Evolutionary conservation across 768 basidiomycete genomes (phyloP).

Genomic region (Boletus vermiculosoides): DNA sequence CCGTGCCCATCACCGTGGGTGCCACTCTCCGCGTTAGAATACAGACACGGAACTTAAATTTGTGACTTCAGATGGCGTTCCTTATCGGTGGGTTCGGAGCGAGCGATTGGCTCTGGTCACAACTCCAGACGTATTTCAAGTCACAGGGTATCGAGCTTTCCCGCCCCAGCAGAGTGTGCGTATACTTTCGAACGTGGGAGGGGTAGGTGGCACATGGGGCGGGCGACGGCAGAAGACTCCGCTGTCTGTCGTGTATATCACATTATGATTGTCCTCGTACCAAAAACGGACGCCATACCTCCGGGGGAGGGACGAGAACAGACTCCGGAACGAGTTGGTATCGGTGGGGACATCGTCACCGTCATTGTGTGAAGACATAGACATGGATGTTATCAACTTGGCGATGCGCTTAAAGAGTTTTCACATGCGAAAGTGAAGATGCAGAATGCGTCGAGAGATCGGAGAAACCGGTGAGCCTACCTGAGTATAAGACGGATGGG

Average conservation of each 20-base stretch:
- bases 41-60: neutral
- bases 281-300: conserved; percentile 5
- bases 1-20: conserved; percentile 31
- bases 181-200: conserved; percentile 18
- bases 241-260: neutral
- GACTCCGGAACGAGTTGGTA: neutral
- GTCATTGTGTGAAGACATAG: neutral
- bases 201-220: neutral
- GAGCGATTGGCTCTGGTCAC: conserved; percentile 43
- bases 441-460: conserved; percentile 1
- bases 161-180: conserved; percentile 48
- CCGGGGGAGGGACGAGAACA: neutral
- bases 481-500: conserved; percentile 9
- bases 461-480: neutral
- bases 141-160: conserved; percentile 39
- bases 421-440: conserved; percentile 15
- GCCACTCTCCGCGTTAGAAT: neutral
- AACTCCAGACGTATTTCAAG: conserved; percentile 37
- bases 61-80: conserved; percentile 28
- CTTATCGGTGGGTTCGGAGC: conserved; percentile 53
- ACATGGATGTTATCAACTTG: conserved; percentile 9
- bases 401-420: conserved; percentile 8
- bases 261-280: neutral
- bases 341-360: neutral
- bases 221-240: conserved; percentile 3